Percentiles rank a stretch among this genome's conserved stretches.
phyloP scores from a whole-genome alignment of 2,329 filamentous ascomycete species.

The Cordyceps cateniannulata region DNA sequence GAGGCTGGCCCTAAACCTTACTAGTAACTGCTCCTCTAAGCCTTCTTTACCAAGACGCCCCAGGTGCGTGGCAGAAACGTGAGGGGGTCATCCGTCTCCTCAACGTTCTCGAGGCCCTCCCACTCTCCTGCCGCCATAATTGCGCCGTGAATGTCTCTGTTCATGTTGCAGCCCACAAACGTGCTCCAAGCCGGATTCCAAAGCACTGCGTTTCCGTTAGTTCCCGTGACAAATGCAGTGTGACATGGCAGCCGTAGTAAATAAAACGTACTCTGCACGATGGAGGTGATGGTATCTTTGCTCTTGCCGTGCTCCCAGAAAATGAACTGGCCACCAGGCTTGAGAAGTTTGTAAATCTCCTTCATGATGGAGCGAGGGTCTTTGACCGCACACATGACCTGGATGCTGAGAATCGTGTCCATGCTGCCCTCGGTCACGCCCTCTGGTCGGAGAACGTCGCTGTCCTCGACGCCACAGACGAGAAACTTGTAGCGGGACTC shows the following conservation, averaged over 20 bases:
- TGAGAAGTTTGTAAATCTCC: constrained; percentile 35
- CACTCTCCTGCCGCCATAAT: constrained; percentile 8
- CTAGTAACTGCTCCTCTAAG: background rate
- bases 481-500: constrained; percentile 32
- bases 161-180: constrained; percentile 6
- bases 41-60: constrained; percentile 7
- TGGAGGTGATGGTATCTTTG: background rate
- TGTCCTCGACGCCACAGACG: constrained; percentile 31
- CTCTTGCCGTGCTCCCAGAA: constrained; percentile 37
- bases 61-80: constrained; percentile 2
- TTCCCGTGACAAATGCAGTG: no score
- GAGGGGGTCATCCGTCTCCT: constrained; percentile 1
- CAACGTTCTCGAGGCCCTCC: background rate
- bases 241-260: background rate
- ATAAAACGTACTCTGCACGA: background rate
- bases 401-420: constrained; percentile 34
- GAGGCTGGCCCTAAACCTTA: background rate
- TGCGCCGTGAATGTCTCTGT: background rate
- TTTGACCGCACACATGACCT: constrained; percentile 35
- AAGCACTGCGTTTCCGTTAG: background rate
- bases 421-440: constrained; percentile 30
- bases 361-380: constrained; percentile 22
- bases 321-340: constrained; percentile 37
- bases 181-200: constrained; percentile 10
- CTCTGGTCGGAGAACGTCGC: constrained; percentile 26